Conservation (phyloP, 2,329 filamentous ascomycete species). For the Phoma herbarum region DNA sequence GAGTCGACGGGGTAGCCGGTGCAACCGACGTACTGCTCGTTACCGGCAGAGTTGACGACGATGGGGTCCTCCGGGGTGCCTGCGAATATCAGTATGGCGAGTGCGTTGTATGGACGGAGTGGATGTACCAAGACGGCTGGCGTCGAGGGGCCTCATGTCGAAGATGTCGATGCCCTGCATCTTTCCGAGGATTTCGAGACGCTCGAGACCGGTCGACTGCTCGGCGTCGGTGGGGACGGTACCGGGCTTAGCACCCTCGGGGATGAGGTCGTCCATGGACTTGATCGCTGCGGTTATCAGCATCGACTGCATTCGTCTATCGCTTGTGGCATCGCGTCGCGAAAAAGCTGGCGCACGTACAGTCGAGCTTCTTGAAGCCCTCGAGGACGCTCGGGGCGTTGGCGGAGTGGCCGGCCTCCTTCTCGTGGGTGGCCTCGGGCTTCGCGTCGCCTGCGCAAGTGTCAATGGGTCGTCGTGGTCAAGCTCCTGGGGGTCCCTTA, state of each 20-base stretch:
- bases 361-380: conserved; percentile 57
- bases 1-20: conserved; percentile 93
- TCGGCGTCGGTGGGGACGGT: conserved; percentile 93
- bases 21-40: conserved; percentile 97
- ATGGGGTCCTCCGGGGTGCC: conserved; percentile 89
- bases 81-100: conserved; percentile 49
- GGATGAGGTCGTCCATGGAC: conserved; percentile 80
- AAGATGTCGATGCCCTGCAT: conserved; percentile 98
- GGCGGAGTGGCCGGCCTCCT: conserved; percentile 46
- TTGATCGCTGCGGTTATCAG: conserved; percentile 76
- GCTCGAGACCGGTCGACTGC: conserved; percentile 96
- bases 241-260: conserved; percentile 81
- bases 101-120: too few relatives aligned
- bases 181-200: conserved; percentile 98
- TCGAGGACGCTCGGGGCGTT: conserved; percentile 36
- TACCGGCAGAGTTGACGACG: conserved; percentile 86
- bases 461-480: conserved; percentile 46
- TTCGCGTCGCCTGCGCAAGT: conserved; percentile 42
- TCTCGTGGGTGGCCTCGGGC: conserved; percentile 48
- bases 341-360: conserved; percentile 45
- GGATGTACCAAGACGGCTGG: conserved; percentile 79
- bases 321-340: conserved; percentile 3
- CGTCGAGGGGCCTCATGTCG: conserved; percentile 96
- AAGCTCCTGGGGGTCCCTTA: conserved; percentile 50
- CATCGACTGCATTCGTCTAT: conserved; percentile 26